Evolutionary conservation across 2,329 filamentous ascomycete species (phyloP), one percentile per base, ranked within the genome.

Genomic region (Penicillium sp.): DNA sequence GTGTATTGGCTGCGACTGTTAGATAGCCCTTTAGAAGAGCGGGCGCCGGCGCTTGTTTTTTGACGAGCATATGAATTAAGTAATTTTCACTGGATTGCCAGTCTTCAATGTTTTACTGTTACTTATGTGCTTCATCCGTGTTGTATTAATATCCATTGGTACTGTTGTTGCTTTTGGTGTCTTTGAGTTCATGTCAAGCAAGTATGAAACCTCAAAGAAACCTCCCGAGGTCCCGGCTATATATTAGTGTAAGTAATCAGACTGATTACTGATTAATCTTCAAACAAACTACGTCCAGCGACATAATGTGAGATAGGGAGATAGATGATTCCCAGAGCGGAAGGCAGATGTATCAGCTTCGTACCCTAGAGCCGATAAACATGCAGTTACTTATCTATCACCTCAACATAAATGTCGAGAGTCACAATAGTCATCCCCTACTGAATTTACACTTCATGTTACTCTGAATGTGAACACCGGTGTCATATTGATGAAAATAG

Each of bases 31-130:
- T 42, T 51, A 42, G 37, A 51, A 47, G 43, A 51, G 43, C 48
- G 48, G 48, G 48, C 48, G 43, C 48, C 43, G 48, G 48, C 48
- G 43, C 48, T 47, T 51, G 48, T 51, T 47, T 49, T 51, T 51
- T 37, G 24, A 47, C 48, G 48, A 51, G 37, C 48, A 41, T 37
- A 51, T 33, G 48, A 51, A 51, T 38, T 29, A 37, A 51, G 15
- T 45, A 32, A 37, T 43, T 44, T 19, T 37, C 31, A 21, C 34
- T 48, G 32, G 13, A 41, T 34, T 41, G 15, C 3, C 35, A 26
- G n/a, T 47, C 8, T 13, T 33, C 40, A 10, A 31, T 39, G 9
- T 37, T 37, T 4, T 38, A 2, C 21, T 13, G 17, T 1, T 10
- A 12, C 31, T 31, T 26, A 31, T 43, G 41, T 21, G 17, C 15